Evolutionary conservation across 75 land plant genomes (phyloP).

Genomic region (Pinus tabuliformis): DNA sequence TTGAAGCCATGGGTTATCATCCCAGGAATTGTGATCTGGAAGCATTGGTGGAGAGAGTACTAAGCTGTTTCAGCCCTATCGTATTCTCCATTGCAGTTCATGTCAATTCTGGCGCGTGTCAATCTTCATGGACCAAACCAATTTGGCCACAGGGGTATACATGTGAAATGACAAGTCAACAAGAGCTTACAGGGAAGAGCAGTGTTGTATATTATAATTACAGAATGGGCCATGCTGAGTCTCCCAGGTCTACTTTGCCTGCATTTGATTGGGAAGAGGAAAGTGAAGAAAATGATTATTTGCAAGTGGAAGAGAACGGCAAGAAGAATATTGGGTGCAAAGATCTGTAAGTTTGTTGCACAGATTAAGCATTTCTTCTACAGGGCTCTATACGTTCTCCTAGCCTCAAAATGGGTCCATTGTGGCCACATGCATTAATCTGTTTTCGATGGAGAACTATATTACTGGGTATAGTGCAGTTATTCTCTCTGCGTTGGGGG

Average conservation of each 20-base stretch:
- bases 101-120: constrained; percentile 16
- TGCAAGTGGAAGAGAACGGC: neutral
- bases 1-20: constrained; percentile 69
- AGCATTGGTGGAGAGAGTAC: constrained; percentile 46
- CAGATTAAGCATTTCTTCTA: no score
- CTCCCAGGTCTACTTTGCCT: constrained; percentile 2
- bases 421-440: no score
- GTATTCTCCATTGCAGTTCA: constrained; percentile 57
- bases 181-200: constrained; percentile 41
- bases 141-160: constrained; percentile 30
- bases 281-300: constrained; percentile 2
- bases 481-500: no score
- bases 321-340: neutral
- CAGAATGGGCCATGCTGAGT: constrained; percentile 3
- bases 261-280: constrained; percentile 2
- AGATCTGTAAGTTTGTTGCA: neutral
- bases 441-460: no score
- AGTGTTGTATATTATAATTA: constrained; percentile 48
- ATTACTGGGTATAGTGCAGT: no score
- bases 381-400: no score
- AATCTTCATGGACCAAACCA: constrained; percentile 13
- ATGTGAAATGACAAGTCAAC: constrained; percentile 22
- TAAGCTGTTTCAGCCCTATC: constrained; percentile 55
- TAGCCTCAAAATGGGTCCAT: no score
- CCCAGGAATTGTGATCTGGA: constrained; percentile 22